Base-by-base conservation (phyloP, 75 land plant genomes). In the Cryptomeria japonica region DNA sequence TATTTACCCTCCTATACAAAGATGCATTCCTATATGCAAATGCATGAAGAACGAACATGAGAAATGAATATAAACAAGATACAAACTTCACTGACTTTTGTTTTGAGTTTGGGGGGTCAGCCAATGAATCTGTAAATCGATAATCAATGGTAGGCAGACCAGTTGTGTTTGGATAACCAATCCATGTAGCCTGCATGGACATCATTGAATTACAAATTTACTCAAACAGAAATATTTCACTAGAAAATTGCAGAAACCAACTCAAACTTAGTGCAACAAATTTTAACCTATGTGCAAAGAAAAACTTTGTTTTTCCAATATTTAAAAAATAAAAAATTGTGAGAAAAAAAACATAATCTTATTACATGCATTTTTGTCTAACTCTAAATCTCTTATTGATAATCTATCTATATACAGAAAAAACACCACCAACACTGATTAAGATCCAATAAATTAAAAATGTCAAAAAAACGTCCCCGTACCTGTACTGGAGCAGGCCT, bases 401-500 rank as follows among this genome's bases (percentile, higher is more conserved):
- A 82, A 10, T 82, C 84, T 44, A 44, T 44, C 3, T 46, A 51
- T 1, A 44, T 14, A n/a, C 12, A 19, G n/a, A 28, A n/a, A 46
- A n/a, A 82, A 46, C 46, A 28, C 70, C 70, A 82, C 49, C 25
- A 46, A 82, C 14, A n/a, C 34, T 82, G 1, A 13, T 44, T 42
- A 46, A 28, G 37, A 34, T 75, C 0, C 0, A 75, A 75, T 12
- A 0, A 0, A 28, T 25, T 64, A 25, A 64, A 73, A 75, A 34
- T 32, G 7, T 75, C 34, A 34, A 75, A 4, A 6, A 28, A 12
- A 9, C n/a, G 42, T 46, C 51, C 46, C 8, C 49, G 56, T 86
- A 97, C 99, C 99, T 98, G 99, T 86, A 98, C 87, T 76, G 99
- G 99, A 55, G 99, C 99, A 84, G 99, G 97, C 56, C 95, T 89